phyloP scores from a whole-genome alignment of 768 basidiomycete species.

The Tulasnella sp. region DNA sequence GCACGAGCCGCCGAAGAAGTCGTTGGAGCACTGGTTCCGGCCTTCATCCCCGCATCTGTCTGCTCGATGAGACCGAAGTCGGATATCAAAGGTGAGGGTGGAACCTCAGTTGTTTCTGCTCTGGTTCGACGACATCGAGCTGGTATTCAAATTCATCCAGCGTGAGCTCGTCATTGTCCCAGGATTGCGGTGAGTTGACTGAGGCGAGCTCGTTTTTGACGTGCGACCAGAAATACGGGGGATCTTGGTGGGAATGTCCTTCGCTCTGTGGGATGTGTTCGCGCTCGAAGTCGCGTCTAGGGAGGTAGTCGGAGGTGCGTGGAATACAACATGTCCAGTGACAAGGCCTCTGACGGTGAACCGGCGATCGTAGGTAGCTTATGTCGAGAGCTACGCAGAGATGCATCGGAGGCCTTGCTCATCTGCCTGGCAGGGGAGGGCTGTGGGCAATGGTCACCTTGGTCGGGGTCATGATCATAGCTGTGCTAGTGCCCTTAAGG shows the following conservation, averaged over 20 bases:
- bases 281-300: background rate
- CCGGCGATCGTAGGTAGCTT: slow-evolving; percentile 87
- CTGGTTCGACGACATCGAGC: slow-evolving; percentile 23
- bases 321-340: slow-evolving; percentile 39
- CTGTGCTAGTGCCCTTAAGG: slow-evolving; percentile 44
- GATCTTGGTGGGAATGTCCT: slow-evolving; percentile 88
- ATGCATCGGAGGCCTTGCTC: slow-evolving; percentile 78
- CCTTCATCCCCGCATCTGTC: slow-evolving; percentile 30
- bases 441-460: slow-evolving; percentile 31
- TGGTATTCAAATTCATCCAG: slow-evolving; percentile 52
- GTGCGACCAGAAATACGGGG: slow-evolving; percentile 83
- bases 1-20: background rate
- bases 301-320: slow-evolving; percentile 9
- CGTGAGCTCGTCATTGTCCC: slow-evolving; percentile 33
- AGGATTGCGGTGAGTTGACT: slow-evolving; percentile 42
- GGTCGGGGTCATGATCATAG: slow-evolving; percentile 28
- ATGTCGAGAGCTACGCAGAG: slow-evolving; percentile 54
- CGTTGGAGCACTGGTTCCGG: background rate
- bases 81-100: slow-evolving; percentile 21
- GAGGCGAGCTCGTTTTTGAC: slow-evolving; percentile 62
- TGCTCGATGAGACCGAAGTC: slow-evolving; percentile 78
- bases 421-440: slow-evolving; percentile 76
- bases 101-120: slow-evolving; percentile 13
- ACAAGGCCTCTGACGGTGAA: slow-evolving; percentile 71
- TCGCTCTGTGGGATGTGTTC: slow-evolving; percentile 22